phyloP scores from a whole-genome alignment of 495 filamentous ascomycete genomes.

The Lophium mytilinum region DNA sequence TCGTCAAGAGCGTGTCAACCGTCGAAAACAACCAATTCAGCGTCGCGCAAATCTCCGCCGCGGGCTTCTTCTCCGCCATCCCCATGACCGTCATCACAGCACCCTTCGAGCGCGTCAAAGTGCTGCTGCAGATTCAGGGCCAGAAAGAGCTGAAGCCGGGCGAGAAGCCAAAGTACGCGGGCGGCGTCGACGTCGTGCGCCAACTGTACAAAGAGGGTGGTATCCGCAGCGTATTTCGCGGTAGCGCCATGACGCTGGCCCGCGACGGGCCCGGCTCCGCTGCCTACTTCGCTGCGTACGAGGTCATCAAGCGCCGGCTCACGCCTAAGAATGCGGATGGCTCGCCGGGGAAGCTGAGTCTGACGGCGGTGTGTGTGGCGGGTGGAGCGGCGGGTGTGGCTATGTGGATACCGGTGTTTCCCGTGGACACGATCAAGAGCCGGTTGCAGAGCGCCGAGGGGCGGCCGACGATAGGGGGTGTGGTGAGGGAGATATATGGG shows the following conservation, averaged over 20 bases:
- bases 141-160: conserved; percentile 78
- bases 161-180: conserved; percentile 86
- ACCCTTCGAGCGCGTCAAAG: conserved; percentile 97
- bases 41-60: conserved; percentile 80
- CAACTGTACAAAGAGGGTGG: conserved; percentile 92
- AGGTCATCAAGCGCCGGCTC: conserved; percentile 79
- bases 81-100: conserved; percentile 98
- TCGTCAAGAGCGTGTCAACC: conserved; percentile 62
- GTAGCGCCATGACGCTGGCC: conserved; percentile 81
- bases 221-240: conserved; percentile 82
- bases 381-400: conserved; percentile 88
- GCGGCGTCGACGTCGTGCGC: conserved; percentile 85
- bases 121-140: conserved; percentile 94
- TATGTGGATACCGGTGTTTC: conserved; percentile 99
- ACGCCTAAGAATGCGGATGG: conserved; percentile 82
- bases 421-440: conserved; percentile 92
- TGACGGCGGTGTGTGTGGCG: conserved; percentile 75
- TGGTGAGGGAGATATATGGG: conserved; percentile 67
- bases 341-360: conserved; percentile 61
- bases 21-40: conserved; percentile 61
- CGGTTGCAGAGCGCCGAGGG: conserved; percentile 87
- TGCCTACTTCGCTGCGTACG: conserved; percentile 95
- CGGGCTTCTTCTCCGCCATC: conserved; percentile 95
- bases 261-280: conserved; percentile 88
- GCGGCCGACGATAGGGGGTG: conserved; percentile 71